Evolutionary conservation across 345 rosid species (phyloP).

Genomic region (Laguncularia racemosa): DNA sequence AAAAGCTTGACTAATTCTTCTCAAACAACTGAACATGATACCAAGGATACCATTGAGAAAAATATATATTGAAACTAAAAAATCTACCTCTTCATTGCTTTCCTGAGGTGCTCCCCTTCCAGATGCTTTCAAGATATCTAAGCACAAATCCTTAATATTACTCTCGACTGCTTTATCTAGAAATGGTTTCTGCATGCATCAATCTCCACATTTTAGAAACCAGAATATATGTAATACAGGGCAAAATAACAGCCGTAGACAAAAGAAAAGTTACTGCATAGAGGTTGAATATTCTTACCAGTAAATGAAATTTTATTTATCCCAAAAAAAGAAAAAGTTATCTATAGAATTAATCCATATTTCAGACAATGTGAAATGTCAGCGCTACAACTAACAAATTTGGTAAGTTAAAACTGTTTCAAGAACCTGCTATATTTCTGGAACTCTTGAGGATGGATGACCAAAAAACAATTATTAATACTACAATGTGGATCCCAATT

Average conservation of each 20-base stretch:
- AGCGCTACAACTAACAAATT: too few relatives aligned
- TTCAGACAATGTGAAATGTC: not conserved
- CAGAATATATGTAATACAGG: not conserved
- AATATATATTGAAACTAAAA: not conserved
- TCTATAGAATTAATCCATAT: not conserved
- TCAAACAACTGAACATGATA: too few relatives aligned
- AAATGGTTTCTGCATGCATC: conserved; percentile 30
- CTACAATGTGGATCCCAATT: too few relatives aligned
- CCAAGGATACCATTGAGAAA: not conserved
- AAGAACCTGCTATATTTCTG: too few relatives aligned
- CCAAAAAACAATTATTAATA: too few relatives aligned
- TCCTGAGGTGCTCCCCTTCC: conserved; percentile 26
- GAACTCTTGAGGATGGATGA: too few relatives aligned
- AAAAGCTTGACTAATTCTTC: too few relatives aligned
- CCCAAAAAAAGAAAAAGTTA: too few relatives aligned
- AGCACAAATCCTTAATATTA: conserved; percentile 46
- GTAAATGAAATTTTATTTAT: too few relatives aligned
- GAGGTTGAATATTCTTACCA: too few relatives aligned
- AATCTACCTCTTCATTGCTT: conserved; percentile 43
- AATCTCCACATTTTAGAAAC: conserved; percentile 3
- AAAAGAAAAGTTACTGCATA: not conserved
- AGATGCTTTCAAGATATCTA: conserved; percentile 37
- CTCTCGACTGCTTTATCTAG: conserved; percentile 17
- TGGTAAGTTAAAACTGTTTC: too few relatives aligned
- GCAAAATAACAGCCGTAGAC: not conserved